Base-by-base conservation (phyloP, 768 basidiomycete genomes). In the Tylopilus vinaceipallidus region DNA sequence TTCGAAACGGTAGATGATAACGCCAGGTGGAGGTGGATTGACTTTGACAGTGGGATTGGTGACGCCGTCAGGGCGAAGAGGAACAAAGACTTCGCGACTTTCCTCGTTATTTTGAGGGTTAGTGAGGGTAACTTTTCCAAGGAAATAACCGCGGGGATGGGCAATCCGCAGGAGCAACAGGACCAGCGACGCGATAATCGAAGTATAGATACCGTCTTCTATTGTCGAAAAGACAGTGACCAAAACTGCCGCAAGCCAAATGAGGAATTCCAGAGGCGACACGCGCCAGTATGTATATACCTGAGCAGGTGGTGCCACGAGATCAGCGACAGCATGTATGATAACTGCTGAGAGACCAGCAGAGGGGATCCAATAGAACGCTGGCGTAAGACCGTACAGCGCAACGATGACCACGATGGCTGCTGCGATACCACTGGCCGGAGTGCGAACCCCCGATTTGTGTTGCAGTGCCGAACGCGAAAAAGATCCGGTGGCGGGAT, bases 401-500 rank as follows among this genome's bases (percentile, higher is more conserved):
- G 97, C 93, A 50, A 98, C 86, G 49, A 98, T 78, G 57, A 98
- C 95, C 38, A 95, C 84, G 32, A 95, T 66, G 23, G 91, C 86
- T 19, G 92, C 88, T 57, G 88, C 64, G 50, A 94, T 77, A 49
- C 97, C 97, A 11, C 90, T 93, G 10, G 86, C 77, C 8, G 97
- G 97, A 3, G 97, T 98, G 45, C 95, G 83, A n/a, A 98, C 95
- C 41, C 97, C 97, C 0, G 91, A 95, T 69, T 95, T 98, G 26
- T 90, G 84, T 71, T 97, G 94, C 63, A 99, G 75, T 2, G 97
- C 97, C 3, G 94, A 90, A n/a, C 97, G 89, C 33, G 95, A 97
- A 80, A 99, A 99, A 1, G 95, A 98, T 2, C 97, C 97, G 12
- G 97, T 99, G 0, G 95, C 91, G 9, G 97, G 95, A 67, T 97